A percentile compares a stretch with the other conserved stretches of the same genome.
Evolutionary conservation across 768 basidiomycete species (phyloP).

Genomic region (Boletus rufocinnamomeus): DNA sequence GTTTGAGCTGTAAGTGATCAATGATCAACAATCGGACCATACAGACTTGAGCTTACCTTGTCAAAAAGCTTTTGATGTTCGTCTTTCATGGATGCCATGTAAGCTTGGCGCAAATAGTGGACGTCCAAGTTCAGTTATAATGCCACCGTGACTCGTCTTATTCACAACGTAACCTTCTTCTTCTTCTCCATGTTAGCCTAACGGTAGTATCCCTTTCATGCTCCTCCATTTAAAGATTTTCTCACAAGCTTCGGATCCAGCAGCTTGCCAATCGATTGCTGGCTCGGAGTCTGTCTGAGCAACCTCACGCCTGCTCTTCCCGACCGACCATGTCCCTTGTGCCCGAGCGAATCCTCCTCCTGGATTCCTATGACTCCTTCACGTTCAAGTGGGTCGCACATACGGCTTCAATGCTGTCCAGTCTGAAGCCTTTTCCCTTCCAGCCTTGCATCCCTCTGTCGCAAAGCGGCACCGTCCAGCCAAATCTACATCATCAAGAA

Average conservation of each 20-base stretch:
- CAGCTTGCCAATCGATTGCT: not conserved
- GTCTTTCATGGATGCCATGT: slow-evolving; percentile 24
- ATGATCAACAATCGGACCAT: not conserved
- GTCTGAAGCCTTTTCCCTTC: slow-evolving; percentile 2
- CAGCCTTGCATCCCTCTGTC: slow-evolving; percentile 75
- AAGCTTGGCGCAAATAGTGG: not conserved
- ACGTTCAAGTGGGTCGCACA: slow-evolving; percentile 72
- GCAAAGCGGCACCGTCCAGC: slow-evolving; percentile 60
- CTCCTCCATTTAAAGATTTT: not conserved
- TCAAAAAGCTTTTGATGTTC: slow-evolving; percentile 39
- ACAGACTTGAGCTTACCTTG: slow-evolving; percentile 31
- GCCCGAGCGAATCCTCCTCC: slow-evolving; percentile 59
- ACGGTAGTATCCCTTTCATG: not conserved
- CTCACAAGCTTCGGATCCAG: slow-evolving; percentile 2
- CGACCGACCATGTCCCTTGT: slow-evolving; percentile 28
- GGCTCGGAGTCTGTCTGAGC: not conserved
- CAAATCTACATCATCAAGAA: slow-evolving; percentile 74
- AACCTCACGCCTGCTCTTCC: not conserved
- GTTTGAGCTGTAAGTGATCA: slow-evolving; percentile 50
- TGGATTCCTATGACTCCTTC: slow-evolving; percentile 88
- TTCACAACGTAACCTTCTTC: not conserved
- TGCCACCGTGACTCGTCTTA: not conserved
- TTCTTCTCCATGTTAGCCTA: slow-evolving; percentile 3
- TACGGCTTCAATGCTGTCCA: not conserved
- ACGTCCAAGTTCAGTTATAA: not conserved